A percentile compares a stretch with the other conserved stretches of the same genome.
These are phyloP conservation scores for Hymenochaete sp. DNA, from an alignment of 1,284 basidiomycete genomes.

Conservation along the genomic window DNA sequence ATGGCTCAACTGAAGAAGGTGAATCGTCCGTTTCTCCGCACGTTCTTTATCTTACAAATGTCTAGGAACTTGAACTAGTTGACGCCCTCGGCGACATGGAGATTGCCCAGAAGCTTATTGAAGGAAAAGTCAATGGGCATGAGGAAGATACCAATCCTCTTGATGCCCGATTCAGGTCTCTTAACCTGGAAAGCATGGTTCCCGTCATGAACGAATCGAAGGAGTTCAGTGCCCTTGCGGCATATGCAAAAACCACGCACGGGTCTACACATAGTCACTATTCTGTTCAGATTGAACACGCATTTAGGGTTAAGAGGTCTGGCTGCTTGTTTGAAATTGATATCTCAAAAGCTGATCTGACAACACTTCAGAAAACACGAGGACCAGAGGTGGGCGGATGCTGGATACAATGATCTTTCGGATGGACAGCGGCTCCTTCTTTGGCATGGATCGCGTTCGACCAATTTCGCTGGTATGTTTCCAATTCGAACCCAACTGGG, in stretches of 20 bases:
- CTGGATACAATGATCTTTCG: constrained; percentile 35
- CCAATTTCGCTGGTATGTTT: constrained; percentile 49
- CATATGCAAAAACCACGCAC: constrained; percentile 49
- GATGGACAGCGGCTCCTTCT: constrained; percentile 50
- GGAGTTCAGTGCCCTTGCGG: constrained; percentile 43
- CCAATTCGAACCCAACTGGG: background rate
- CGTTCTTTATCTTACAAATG: constrained; percentile 1
- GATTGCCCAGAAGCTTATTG: constrained; percentile 51
- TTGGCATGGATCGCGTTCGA: constrained; percentile 60
- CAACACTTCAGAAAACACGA: constrained; percentile 34
- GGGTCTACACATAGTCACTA: constrained; percentile 43
- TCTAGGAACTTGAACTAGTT: constrained; percentile 53
- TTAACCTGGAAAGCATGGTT: constrained; percentile 45
- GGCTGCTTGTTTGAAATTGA: constrained; percentile 2
- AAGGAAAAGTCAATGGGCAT: constrained; percentile 33
- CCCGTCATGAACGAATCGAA: constrained; percentile 34
- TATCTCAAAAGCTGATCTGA: background rate
- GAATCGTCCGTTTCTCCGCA: constrained; percentile 1
- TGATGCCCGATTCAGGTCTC: constrained; percentile 48
- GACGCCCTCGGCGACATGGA: constrained; percentile 62
- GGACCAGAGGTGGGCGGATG: constrained; percentile 42
- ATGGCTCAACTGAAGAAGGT: constrained; percentile 37
- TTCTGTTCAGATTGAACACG: constrained; percentile 36
- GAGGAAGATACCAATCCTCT: constrained; percentile 47
- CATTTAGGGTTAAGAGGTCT: constrained; percentile 51